A percentile compares a stretch with the other conserved stretches of the same genome.
Conservation (phyloP, 108 stramenopile species). For the Fragilaria crotonensis region DNA sequence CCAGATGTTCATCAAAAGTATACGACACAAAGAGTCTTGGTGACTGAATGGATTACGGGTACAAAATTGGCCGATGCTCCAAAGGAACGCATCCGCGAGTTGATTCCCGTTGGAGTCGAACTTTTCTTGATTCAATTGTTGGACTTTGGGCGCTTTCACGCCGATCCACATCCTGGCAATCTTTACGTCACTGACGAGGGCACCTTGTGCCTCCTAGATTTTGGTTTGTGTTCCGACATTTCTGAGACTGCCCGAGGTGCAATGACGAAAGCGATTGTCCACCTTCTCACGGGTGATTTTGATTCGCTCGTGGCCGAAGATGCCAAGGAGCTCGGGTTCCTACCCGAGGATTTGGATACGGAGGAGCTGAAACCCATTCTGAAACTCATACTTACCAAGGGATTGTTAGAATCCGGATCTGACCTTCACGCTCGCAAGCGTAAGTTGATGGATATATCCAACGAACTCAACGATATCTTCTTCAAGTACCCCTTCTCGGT, state of each 20-base stretch:
- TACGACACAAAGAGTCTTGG: constrained; percentile 80
- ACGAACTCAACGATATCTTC: constrained; percentile 87
- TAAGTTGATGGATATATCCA: constrained; percentile 76
- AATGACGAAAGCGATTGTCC: constrained; percentile 83
- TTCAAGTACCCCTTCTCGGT: constrained; percentile 84
- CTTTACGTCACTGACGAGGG: constrained; percentile 54
- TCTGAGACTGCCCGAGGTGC: constrained; percentile 35
- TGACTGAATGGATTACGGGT: constrained; percentile 93
- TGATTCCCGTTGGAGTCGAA: constrained; percentile 85
- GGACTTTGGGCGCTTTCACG: constrained; percentile 80
- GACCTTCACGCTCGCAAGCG: constrained; percentile 60
- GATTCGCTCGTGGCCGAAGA: constrained; percentile 63
- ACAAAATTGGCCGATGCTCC: constrained; percentile 55
- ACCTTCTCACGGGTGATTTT: constrained; percentile 74
- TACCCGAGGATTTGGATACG: constrained; percentile 78
- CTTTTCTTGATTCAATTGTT: constrained; percentile 78
- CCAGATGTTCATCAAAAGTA: constrained; percentile 78
- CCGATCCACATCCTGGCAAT: constrained; percentile 78
- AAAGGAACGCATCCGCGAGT: constrained; percentile 38
- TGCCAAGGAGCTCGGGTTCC: constrained; percentile 78
- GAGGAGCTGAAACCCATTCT: constrained; percentile 63
- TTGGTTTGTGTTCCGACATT: constrained; percentile 78
- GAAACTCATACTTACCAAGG: constrained; percentile 64
- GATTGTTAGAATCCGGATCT: constrained; percentile 68
- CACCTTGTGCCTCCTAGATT: constrained; percentile 70